phyloP scores from a whole-genome alignment of 2,329 filamentous ascomycete genomes.

The Penicillium sp. region DNA sequence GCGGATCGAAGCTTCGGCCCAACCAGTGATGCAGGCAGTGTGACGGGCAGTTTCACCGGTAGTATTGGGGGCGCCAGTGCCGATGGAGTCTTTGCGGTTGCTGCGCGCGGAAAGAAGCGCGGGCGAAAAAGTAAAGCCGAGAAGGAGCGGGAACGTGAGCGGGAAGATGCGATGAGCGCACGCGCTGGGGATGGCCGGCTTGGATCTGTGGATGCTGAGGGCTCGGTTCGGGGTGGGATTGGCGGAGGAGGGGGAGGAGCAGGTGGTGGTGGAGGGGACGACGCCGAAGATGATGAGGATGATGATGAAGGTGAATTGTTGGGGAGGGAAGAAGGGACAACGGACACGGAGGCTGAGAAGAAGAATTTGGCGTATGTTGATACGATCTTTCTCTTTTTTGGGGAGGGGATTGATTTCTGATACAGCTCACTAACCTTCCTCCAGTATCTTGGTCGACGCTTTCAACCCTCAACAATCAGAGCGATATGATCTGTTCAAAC shows the following conservation, averaged over 20 bases:
- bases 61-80: conserved; percentile 35
- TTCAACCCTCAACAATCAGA: conserved; percentile 45
- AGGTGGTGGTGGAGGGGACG: conserved; percentile 41
- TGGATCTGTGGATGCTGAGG: conserved; percentile 31
- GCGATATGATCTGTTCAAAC: conserved; percentile 46
- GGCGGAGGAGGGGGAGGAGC: conserved; percentile 29
- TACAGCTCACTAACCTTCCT: neutral
- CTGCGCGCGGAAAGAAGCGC: conserved; percentile 30
- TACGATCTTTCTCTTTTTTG: neutral
- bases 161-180: conserved; percentile 26
- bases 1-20: conserved; percentile 27
- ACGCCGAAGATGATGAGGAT: conserved; percentile 46
- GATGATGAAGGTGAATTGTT: conserved; percentile 43
- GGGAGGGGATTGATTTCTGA: conserved; percentile 4
- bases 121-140: conserved; percentile 36
- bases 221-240: conserved; percentile 28
- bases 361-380: conserved; percentile 45
- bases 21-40: conserved; percentile 36
- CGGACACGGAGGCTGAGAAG: conserved; percentile 48
- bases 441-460: conserved; percentile 41
- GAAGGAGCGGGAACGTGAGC: conserved; percentile 32
- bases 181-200: conserved; percentile 22
- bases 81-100: conserved; percentile 28
- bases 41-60: conserved; percentile 40
- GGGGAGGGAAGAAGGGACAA: conserved; percentile 39